Conservation (phyloP, 768 basidiomycete genomes). For the Leccinellum luteum region DNA sequence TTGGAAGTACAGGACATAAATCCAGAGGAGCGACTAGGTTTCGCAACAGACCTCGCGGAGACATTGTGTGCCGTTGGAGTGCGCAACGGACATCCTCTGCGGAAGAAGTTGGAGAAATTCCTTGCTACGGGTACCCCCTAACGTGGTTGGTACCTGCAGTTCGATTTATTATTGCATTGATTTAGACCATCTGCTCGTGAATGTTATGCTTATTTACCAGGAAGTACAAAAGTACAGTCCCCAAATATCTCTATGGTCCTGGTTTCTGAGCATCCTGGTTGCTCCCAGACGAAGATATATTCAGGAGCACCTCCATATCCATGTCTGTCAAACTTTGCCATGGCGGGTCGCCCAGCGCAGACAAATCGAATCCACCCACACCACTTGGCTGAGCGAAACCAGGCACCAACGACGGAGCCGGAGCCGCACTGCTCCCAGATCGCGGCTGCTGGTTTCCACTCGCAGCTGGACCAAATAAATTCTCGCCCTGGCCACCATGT, state of each 20-base stretch:
- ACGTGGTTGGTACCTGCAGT: background rate
- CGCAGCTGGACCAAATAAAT: constrained; percentile 27
- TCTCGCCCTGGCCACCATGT: constrained; percentile 13
- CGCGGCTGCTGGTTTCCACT: constrained; percentile 19
- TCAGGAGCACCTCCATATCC: constrained; percentile 58
- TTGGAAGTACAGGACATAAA: constrained; percentile 51
- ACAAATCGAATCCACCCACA: constrained; percentile 45
- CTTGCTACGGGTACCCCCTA: constrained; percentile 20
- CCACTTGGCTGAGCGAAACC: constrained; percentile 35
- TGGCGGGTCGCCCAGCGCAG: constrained; percentile 40
- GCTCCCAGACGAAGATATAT: constrained; percentile 35
- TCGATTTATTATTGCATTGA: background rate
- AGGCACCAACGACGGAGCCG: constrained; percentile 42
- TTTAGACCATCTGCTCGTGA: constrained; percentile 2
- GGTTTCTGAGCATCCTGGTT: constrained; percentile 26
- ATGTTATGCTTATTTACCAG: background rate
- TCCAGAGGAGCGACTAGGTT: constrained; percentile 42
- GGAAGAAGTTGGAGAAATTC: constrained; percentile 66
- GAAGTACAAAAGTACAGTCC: background rate
- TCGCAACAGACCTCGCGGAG: constrained; percentile 51
- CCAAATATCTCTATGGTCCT: constrained; percentile 11
- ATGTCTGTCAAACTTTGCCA: constrained; percentile 48
- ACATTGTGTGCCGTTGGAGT: constrained; percentile 54
- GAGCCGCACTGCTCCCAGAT: constrained; percentile 26
- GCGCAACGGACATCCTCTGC: constrained; percentile 61